Base-by-base conservation (phyloP, 202 grass and related monocot species). In the Zoysia matrella region DNA sequence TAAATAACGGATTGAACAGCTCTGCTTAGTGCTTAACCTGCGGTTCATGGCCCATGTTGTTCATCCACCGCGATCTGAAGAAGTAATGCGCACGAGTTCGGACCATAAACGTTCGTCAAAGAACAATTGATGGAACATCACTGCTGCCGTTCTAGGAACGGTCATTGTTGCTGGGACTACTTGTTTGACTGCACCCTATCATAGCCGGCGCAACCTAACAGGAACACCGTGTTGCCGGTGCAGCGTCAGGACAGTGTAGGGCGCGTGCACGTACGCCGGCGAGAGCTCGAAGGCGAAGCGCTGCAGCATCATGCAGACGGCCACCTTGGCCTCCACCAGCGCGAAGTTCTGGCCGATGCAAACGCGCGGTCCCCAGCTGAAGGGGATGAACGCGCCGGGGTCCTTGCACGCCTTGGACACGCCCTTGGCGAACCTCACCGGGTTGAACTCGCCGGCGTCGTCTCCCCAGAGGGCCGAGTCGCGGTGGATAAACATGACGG, bases 321-420 rank as follows among this genome's bases (percentile, higher is more conserved):
- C 82, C 70, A 90, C 8, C 74, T 93, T 88, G 1, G 82, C 85
- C 75, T 90, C 85, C 8, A 85, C 39, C 65, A 96, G 10, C 3
- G 93, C 86, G 6, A 93, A 91, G 72, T 87, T 97, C 67, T 97
- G 93, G 0, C 88, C 93, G 4, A 97, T 91, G 86, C 93, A 97
- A 42, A 61, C 51, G 6, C 90, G 73, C 6, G 88, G 90, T 7
- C 88, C 93, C 67, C 81, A 77, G 11, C 93, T 60, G 50, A 97
- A 93, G 12, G 90, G 90, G 66, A 93, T 78, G 71, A 91, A 97
- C 5, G 88, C 88, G 3, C 74, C 57, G 2, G 47, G 57, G 58
- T 85, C 53, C n/a, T 47, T 85, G 52, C 83, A 85, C 2, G 89
- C 89, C 51, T 87, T 94, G 14, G 86, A 72, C 3, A 94, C 47